Base-by-base conservation (phyloP, 2,329 filamentous ascomycete genomes). In the Trichoderma sp. region DNA sequence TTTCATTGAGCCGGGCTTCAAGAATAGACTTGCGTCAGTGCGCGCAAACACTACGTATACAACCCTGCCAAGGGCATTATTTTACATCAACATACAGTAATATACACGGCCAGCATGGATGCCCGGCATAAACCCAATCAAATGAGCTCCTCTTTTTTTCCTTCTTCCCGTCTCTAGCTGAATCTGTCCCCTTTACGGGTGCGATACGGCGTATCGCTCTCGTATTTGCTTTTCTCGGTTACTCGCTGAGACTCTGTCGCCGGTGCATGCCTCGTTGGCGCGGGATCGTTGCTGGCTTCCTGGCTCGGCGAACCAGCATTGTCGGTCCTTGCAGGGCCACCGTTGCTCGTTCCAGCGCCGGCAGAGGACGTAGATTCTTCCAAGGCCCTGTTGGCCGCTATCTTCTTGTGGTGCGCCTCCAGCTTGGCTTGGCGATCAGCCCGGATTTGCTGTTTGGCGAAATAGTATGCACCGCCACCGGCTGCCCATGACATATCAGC, bases 401-500 rank as follows among this genome's bases (percentile, higher is more conserved):
- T 90, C 81, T 90, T 89, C 73, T 87, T 81, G 66, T 86, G 84
- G 68, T 84, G 86, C 70, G 91, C 89, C 73, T 91, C 86, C 72
- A 91, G 87, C 74, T 92, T 88, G 69, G 87, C 83, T 70, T 87
- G 85, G 71, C 94, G 92, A 80, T 97, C 93, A 73, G 92, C 92
- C 78, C 97, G 97, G 86, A 99, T 97, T 79, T 90, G 90, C 76
- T 88, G 87, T 85, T 99, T 99, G 71, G 95, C 95, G 78, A 97
- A 97, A 83, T 92, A 93, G 84, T 98, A 99, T 75, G 94, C 93
- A 71, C 90, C 92, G 72, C 89, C 95, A 76, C 94, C 95, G 72
- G 94, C 93, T 93, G 76, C 25, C 64, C 34, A 64, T 42, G 22
- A 66, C 54, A 34, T 68, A 70, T 70, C 74, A 69, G 69, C 73